Percentiles rank a stretch among this genome's conserved stretches.
These are phyloP conservation scores for Chara braunii DNA, from an alignment of 139 green algal genomes.

Conservation along the genomic window DNA sequence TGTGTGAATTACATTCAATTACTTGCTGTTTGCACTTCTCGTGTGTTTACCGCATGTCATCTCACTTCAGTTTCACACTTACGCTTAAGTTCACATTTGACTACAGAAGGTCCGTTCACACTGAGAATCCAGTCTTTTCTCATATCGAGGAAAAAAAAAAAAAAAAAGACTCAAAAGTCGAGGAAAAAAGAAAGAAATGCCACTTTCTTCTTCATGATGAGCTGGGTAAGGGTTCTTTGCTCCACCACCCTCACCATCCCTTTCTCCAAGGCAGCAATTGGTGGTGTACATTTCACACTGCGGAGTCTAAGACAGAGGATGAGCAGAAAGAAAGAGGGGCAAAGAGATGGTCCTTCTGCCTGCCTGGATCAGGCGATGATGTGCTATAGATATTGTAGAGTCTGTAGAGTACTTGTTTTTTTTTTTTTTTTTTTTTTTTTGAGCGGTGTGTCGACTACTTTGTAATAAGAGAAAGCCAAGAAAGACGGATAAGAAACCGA, in stretches of 20 bases:
- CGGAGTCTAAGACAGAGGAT: neutral
- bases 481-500: neutral
- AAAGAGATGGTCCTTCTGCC: neutral
- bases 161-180: conserved; percentile 17
- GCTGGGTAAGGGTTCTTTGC: too few relatives aligned
- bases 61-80: too few relatives aligned
- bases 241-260: too few relatives aligned
- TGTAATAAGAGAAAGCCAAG: neutral
- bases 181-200: conserved; percentile 8
- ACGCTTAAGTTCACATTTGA: too few relatives aligned
- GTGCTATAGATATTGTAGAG: neutral
- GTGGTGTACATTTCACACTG: neutral
- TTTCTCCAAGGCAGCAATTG: too few relatives aligned
- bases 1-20: too few relatives aligned
- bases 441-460: neutral
- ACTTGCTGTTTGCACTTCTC: too few relatives aligned
- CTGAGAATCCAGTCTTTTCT: neutral
- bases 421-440: too few relatives aligned
- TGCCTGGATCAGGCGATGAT: neutral
- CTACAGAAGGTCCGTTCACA: neutral
- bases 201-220: conserved; percentile 13
- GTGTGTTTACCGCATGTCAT: too few relatives aligned
- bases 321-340: neutral
- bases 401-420: too few relatives aligned
- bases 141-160: conserved; percentile 5